Conservation (phyloP, 345 rosid species). For the Dipteronia sinensis region DNA sequence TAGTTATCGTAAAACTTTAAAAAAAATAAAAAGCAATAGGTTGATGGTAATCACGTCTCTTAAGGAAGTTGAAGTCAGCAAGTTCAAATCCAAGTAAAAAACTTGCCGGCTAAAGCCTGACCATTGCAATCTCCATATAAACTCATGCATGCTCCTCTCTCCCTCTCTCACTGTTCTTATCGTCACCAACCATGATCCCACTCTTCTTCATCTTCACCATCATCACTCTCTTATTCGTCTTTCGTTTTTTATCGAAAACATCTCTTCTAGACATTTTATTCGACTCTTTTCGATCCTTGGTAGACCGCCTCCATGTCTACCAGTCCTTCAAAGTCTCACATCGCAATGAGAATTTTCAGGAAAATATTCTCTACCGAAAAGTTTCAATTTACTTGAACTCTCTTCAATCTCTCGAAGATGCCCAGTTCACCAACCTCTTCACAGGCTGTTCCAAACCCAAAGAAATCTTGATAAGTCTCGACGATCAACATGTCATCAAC, state of each 20-base stretch:
- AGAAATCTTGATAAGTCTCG: constrained; percentile 49
- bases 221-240: constrained; percentile 17
- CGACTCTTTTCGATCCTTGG: constrained; percentile 32
- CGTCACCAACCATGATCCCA: constrained; percentile 12
- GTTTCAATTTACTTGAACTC: constrained; percentile 55
- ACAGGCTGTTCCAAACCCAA: constrained; percentile 48
- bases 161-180: background rate
- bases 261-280: constrained; percentile 32
- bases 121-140: background rate
- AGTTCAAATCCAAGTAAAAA: too few species aligned
- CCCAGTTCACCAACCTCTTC: constrained; percentile 57
- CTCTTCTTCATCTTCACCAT: constrained; percentile 12
- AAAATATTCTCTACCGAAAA: constrained; percentile 50
- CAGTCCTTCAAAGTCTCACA: constrained; percentile 56
- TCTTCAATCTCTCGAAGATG: constrained; percentile 51
- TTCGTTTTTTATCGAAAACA: constrained; percentile 39
- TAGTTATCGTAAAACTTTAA: too few species aligned
- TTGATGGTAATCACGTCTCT: too few species aligned
- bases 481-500: constrained; percentile 37
- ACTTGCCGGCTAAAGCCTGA: constrained; percentile 17
- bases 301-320: constrained; percentile 44
- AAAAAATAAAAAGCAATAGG: too few species aligned
- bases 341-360: constrained; percentile 46
- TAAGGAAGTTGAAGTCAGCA: too few species aligned
- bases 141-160: too few species aligned